These are phyloP conservation scores for Amaranthus hypochondriacus DNA, from an alignment of 148 eudicot species.

Conservation along the genomic window DNA sequence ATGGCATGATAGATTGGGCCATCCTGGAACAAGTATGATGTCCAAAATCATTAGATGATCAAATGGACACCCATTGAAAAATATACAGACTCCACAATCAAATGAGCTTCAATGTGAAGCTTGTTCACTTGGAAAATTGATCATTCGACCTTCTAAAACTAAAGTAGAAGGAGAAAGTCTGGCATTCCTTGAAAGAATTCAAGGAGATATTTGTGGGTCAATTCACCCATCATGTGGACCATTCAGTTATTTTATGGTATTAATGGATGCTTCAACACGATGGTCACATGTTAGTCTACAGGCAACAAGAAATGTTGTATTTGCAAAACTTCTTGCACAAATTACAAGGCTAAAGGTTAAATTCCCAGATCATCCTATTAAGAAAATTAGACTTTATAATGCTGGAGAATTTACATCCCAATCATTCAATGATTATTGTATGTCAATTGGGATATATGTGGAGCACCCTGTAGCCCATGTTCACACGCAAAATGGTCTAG, in stretches of 20 bases:
- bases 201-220: background rate
- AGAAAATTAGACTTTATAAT: conserved; percentile 2
- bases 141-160: too few relatives aligned
- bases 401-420: conserved; percentile 15
- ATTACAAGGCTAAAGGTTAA: background rate
- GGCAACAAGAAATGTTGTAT: background rate
- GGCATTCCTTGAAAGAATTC: background rate
- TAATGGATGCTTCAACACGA: background rate
- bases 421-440: conserved; percentile 30
- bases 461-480: conserved; percentile 29
- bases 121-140: too few relatives aligned
- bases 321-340: background rate
- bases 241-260: background rate
- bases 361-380: background rate
- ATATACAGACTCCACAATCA: too few relatives aligned
- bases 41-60: too few relatives aligned
- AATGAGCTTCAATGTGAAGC: too few relatives aligned
- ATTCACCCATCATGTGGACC: background rate
- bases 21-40: background rate
- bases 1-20: background rate
- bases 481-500: conserved; percentile 33
- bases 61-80: too few relatives aligned
- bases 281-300: background rate
- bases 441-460: conserved; percentile 18
- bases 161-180: background rate